Evolutionary conservation across 2,329 filamentous ascomycete genomes (phyloP).

Genomic region (Scedosporium minutisporum): DNA sequence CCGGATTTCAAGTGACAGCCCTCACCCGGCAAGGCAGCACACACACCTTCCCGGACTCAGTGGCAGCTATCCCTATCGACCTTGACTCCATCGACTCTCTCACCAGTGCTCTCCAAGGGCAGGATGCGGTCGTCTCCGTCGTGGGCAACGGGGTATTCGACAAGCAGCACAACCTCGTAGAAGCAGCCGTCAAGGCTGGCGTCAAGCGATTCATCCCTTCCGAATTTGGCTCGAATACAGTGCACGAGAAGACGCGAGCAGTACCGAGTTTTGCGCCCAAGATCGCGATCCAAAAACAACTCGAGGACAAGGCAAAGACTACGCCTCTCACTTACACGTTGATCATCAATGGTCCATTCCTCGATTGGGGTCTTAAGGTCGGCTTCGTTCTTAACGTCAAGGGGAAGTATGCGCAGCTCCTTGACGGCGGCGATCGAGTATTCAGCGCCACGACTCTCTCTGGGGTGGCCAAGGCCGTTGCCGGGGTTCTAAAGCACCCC

Average conservation of each 20-base stretch:
- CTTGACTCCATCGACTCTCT: constrained; percentile 36
- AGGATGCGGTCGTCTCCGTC: constrained; percentile 43
- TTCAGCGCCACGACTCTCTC: constrained; percentile 39
- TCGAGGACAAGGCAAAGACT: constrained; percentile 29
- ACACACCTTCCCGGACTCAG: constrained; percentile 21
- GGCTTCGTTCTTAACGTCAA: constrained; percentile 35
- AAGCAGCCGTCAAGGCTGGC: constrained; percentile 49
- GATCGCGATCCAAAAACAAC: constrained; percentile 26
- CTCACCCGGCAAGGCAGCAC: constrained; percentile 39
- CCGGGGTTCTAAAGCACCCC: constrained; percentile 36
- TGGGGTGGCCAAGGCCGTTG: constrained; percentile 36
- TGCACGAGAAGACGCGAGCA: constrained; percentile 22
- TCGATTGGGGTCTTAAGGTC: constrained; percentile 39
- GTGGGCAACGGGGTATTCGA: constrained; percentile 27
- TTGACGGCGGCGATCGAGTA: constrained; percentile 37
- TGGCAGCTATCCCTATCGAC: constrained; percentile 28
- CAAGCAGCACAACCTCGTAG: constrained; percentile 33
- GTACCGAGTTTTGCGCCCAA: constrained; percentile 47
- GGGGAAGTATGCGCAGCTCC: constrained; percentile 30
- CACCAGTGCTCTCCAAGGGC: constrained; percentile 38
- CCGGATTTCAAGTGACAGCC: constrained; percentile 41
- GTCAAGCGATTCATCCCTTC: constrained; percentile 53
- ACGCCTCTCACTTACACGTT: constrained; percentile 39
- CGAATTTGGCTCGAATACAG: constrained; percentile 37
- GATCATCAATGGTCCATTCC: constrained; percentile 32